Evolutionary conservation across 176 grass and related monocot species (phyloP).

Genomic region (Urochloa ruziziensis): DNA sequence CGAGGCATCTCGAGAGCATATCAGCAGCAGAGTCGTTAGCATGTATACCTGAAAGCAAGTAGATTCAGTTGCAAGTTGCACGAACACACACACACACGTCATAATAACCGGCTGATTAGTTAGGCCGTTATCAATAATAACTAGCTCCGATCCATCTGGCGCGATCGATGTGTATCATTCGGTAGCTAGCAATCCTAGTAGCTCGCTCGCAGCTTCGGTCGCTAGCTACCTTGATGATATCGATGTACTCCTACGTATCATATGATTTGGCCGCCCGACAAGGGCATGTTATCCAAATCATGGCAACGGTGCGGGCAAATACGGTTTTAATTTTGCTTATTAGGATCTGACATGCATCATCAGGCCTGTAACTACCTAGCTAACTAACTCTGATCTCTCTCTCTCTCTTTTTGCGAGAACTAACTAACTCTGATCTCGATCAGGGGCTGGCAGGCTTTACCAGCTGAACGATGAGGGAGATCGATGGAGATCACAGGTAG

Average conservation of each 20-base stretch:
- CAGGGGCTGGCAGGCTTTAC: neutral
- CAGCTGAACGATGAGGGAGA: neutral
- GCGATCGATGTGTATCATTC: neutral
- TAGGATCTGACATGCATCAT: neutral
- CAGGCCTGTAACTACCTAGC: neutral
- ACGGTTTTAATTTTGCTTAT: too few relatives aligned
- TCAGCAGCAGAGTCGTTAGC: too few relatives aligned
- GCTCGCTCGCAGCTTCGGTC: neutral
- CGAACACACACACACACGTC: neutral
- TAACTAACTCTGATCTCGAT: neutral
- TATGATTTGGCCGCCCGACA: neutral
- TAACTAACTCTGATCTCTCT: too few relatives aligned
- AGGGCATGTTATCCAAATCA: conserved; percentile 7
- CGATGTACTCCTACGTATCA: too few relatives aligned
- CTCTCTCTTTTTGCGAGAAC: too few relatives aligned
- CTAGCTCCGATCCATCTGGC: neutral
- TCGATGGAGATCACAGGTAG: too few relatives aligned
- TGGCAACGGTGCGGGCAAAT: neutral
- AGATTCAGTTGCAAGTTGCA: conserved; percentile 17
- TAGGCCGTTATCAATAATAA: neutral
- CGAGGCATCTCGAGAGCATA: neutral
- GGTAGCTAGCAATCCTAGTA: neutral
- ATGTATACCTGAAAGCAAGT: neutral
- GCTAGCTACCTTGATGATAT: neutral
- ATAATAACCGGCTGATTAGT: neutral